A percentile compares a stretch with the other conserved stretches of the same genome.
These are phyloP conservation scores for Colletotrichum paranaense DNA, from an alignment of 2,329 filamentous ascomycete species.

Conservation along the genomic window DNA sequence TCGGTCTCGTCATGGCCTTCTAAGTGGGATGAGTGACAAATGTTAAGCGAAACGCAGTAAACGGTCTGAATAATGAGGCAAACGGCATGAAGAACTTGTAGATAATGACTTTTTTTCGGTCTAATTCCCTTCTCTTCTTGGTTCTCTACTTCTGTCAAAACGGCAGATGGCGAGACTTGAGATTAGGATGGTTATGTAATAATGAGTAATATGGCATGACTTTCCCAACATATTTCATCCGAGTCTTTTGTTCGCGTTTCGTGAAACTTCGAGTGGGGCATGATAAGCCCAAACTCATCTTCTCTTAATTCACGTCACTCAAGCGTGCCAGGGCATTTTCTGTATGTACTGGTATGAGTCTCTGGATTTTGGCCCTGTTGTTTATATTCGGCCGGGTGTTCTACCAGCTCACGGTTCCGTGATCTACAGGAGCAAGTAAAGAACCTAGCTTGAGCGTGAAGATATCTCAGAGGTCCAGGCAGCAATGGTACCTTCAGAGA, in stretches of 20 bases:
- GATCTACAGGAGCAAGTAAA: background rate
- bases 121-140: background rate
- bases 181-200: background rate
- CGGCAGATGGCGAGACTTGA: background rate
- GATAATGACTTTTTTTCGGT: constrained; percentile 2
- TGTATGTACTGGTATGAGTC: background rate
- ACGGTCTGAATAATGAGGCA: background rate
- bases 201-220: constrained; percentile 11
- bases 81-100: constrained; percentile 1
- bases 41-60: background rate
- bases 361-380: background rate
- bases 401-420: too few relatives aligned
- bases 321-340: too few relatives aligned
- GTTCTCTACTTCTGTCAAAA: background rate
- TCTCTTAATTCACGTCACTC: background rate
- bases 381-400: background rate
- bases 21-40: background rate
- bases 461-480: background rate
- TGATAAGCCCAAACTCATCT: background rate
- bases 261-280: background rate
- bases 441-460: background rate
- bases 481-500: background rate
- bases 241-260: background rate
- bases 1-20: constrained; percentile 24
- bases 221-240: background rate